Conservation (phyloP, 257 asterid genomes). For the Solanum microdontum region DNA sequence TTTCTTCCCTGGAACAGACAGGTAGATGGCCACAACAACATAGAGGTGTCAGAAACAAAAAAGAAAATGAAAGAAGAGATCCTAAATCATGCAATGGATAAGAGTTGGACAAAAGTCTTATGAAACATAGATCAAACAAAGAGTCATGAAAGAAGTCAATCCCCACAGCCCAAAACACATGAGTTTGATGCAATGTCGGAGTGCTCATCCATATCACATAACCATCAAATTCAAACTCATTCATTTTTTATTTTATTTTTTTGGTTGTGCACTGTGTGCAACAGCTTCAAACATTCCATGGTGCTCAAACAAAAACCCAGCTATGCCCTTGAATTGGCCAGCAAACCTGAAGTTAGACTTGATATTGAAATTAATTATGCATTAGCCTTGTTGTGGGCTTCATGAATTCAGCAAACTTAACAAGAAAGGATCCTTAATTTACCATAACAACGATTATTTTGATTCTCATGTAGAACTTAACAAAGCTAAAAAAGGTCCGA, state of each 20-base stretch:
- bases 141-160: background rate
- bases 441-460: background rate
- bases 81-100: background rate
- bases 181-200: background rate
- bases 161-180: background rate
- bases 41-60: background rate
- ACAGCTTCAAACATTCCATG: background rate
- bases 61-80: background rate
- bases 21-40: background rate
- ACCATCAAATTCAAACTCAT: background rate
- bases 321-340: background rate
- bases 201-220: background rate
- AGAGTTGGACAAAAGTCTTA: background rate
- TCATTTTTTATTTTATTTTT: background rate
- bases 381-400: background rate
- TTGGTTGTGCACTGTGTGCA: background rate
- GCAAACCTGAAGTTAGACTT: background rate
- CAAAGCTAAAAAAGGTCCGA: background rate
- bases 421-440: background rate
- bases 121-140: background rate
- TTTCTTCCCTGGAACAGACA: conserved; percentile 28
- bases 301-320: background rate
- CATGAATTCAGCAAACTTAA: background rate
- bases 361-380: background rate
- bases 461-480: background rate